Evolutionary conservation across 2,329 filamentous ascomycete species (phyloP), one percentile per base, ranked within the genome.

Genomic region (Arthrobotrys megalospora): DNA sequence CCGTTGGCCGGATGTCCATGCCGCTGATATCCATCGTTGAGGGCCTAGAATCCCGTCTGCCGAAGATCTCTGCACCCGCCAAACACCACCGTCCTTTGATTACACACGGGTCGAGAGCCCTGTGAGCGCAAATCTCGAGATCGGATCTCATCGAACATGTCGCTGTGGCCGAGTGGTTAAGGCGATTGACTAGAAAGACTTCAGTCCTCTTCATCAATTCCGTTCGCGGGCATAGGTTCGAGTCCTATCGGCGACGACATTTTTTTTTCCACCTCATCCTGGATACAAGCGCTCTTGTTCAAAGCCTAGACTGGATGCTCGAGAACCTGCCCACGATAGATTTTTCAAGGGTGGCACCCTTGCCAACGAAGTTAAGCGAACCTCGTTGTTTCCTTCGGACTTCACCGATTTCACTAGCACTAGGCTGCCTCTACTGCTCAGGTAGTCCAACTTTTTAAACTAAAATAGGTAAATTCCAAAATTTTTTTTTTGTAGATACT

Each of bases 141-240:
- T 11, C 14, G 1, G 48, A 14, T 2, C 21, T 7, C 21, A 58
- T 32, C 60, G 38, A 32, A 6, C 10, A 58, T 36, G 70, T 73
- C 70, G 70, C 62, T 73, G 70, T 73, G 70, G 70, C 70, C 70
- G 70, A 73, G 70, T 73, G 70, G 70, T 73, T 73, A 73, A 73
- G 70, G 70, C 70, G 70, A 73, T 73, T 73, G 70, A 73, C 70
- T 73, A 73, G 70, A 73, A 73, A 16, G 60, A 64, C 60, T 38
- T 55, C 47, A 19, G 45, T 52, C 48, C 60, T 41, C 36, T 48
- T 53, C 47, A 73, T 73, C 70, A 73, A 73, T 73, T 73, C 70
- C 63, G 52, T 73, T 73, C 70, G 70, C 62, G 70, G 70, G 70
- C 70, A 73, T 67, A 73, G 70, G 69, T 64, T 60, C 66, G 66